A percentile compares a stretch with the other conserved stretches of the same genome.
These are phyloP conservation scores for Xylariaceae sp. DNA, from an alignment of 2,329 filamentous ascomycete species.

Conservation along the genomic window DNA sequence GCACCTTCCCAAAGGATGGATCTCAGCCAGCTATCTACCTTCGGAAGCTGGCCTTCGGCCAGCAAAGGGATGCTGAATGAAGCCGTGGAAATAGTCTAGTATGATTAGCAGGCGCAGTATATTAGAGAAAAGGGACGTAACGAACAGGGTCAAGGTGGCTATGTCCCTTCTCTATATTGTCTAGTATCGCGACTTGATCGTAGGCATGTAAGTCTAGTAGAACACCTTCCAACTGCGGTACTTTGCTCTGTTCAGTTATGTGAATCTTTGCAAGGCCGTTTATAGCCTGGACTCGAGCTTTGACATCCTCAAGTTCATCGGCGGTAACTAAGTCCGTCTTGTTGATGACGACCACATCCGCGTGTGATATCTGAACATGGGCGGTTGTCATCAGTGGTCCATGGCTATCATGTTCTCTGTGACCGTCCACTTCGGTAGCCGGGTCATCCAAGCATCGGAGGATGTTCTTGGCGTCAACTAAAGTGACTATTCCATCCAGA, in stretches of 20 bases:
- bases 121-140: background rate
- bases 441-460: constrained; percentile 73
- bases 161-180: constrained; percentile 70
- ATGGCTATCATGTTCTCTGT: constrained; percentile 45
- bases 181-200: constrained; percentile 68
- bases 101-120: constrained; percentile 17
- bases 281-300: constrained; percentile 70
- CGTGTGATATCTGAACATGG: constrained; percentile 93
- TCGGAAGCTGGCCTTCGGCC: constrained; percentile 48
- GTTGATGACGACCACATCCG: constrained; percentile 91
- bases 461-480: constrained; percentile 94
- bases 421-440: constrained; percentile 46
- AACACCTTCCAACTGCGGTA: constrained; percentile 78
- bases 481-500: constrained; percentile 90
- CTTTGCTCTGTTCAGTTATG: constrained; percentile 70
- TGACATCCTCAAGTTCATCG: constrained; percentile 63
- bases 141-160: constrained; percentile 83
- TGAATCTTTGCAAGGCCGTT: constrained; percentile 85
- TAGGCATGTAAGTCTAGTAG: constrained; percentile 90
- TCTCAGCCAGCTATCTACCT: constrained; percentile 75
- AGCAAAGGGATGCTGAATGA: constrained; percentile 64
- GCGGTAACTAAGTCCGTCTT: constrained; percentile 78
- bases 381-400: constrained; percentile 80
- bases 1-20: constrained; percentile 76
- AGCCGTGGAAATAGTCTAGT: constrained; percentile 75